These are phyloP conservation scores for Clarireedia monteithiana DNA, from an alignment of 2,329 filamentous ascomycete species.

Conservation along the genomic window DNA sequence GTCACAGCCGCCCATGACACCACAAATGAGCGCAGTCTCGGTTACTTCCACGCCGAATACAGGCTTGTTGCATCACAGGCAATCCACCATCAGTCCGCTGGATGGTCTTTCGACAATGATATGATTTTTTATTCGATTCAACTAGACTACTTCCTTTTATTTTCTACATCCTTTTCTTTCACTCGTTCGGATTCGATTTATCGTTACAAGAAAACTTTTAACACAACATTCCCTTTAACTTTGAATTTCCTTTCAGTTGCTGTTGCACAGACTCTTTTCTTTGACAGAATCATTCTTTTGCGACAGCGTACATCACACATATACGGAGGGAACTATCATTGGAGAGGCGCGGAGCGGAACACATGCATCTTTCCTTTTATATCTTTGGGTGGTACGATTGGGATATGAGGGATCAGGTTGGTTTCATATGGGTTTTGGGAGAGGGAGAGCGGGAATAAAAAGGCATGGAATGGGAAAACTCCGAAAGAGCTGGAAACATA, in stretches of 20 bases:
- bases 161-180: not conserved
- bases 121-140: conserved; percentile 22
- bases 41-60: conserved; percentile 33
- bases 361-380: conserved; percentile 12
- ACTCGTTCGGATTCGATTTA: not conserved
- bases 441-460: not conserved
- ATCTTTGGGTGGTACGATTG: not conserved
- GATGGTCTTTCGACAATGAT: conserved; percentile 42
- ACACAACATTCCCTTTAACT: not conserved
- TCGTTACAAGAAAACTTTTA: not conserved
- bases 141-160: not conserved
- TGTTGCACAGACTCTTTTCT: not conserved
- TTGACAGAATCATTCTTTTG: not conserved
- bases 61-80: conserved; percentile 8
- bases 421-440: not conserved
- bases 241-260: not conserved
- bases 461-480: not conserved
- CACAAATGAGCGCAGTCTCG: conserved; percentile 35
- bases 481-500: not conserved
- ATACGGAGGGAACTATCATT: not conserved
- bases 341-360: not conserved
- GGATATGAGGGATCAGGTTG: not conserved
- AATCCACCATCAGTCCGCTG: conserved; percentile 28
- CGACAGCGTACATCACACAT: not conserved
- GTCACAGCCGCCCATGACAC: conserved; percentile 37